Conservation (phyloP, 768 basidiomycete species). For the Rubroboletus satanas region DNA sequence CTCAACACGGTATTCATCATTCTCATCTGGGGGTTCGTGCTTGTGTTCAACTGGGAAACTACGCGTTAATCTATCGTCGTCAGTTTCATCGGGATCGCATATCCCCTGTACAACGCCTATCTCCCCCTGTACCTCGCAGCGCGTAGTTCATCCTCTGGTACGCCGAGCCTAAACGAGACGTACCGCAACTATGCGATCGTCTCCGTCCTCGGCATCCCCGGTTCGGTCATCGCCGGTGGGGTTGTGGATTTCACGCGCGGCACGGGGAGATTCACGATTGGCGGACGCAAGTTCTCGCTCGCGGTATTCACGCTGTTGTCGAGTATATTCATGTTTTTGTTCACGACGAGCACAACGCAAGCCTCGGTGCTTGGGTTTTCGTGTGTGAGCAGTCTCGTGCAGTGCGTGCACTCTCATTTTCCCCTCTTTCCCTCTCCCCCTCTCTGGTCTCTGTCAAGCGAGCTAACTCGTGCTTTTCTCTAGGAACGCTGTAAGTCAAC, state of each 20-base stretch:
- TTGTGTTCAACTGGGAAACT: neutral
- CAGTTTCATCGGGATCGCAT: conserved; percentile 50
- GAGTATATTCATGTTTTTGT: conserved; percentile 47
- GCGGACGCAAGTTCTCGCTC: conserved; percentile 48
- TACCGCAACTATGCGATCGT: conserved; percentile 51
- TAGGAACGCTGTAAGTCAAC: conserved; percentile 35
- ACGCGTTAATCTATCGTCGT: neutral
- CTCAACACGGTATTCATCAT: conserved; percentile 47
- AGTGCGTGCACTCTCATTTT: conserved; percentile 29
- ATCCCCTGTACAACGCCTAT: conserved; percentile 51
- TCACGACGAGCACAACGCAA: conserved; percentile 43
- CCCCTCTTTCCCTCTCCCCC: too few relatives aligned
- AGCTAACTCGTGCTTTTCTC: neutral
- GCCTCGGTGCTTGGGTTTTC: conserved; percentile 44
- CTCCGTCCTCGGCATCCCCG: conserved; percentile 44
- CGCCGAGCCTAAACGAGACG: conserved; percentile 27
- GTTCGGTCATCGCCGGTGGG: conserved; percentile 43
- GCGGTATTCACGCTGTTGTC: conserved; percentile 43
- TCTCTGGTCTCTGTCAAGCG: too few relatives aligned
- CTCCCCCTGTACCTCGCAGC: conserved; percentile 45
- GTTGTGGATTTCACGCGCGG: conserved; percentile 43
- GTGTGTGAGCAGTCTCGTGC: conserved; percentile 40
- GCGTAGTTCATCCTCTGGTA: conserved; percentile 26
- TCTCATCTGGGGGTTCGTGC: conserved; percentile 46
- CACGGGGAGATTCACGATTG: conserved; percentile 31